A percentile compares a stretch with the other conserved stretches of the same genome.
These are phyloP conservation scores for Fusarium heterosporum DNA, from an alignment of 2,329 filamentous ascomycete genomes.

Conservation along the genomic window DNA sequence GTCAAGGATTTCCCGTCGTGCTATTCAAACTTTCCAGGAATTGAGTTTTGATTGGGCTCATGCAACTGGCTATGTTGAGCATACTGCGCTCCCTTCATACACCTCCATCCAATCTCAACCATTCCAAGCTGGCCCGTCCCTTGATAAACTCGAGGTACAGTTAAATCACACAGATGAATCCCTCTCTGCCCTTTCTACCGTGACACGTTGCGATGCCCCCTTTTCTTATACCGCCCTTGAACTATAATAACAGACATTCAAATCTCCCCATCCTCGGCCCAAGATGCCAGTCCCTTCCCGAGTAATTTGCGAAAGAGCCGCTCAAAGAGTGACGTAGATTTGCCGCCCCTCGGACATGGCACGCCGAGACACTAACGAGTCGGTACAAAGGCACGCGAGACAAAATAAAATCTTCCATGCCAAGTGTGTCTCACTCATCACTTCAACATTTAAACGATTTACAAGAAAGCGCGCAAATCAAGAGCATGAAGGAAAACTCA, in stretches of 20 bases:
- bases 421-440: conserved; percentile 15
- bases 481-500: not conserved
- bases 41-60: conserved; percentile 18
- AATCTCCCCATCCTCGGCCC: conserved; percentile 23
- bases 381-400: conserved; percentile 34
- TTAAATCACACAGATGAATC: conserved; percentile 2
- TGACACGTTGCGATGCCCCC: conserved; percentile 12
- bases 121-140: conserved; percentile 29
- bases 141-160: conserved; percentile 5
- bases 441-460: not conserved
- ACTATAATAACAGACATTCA: conserved; percentile 33
- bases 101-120: conserved; percentile 33
- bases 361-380: conserved; percentile 25
- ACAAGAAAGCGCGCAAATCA: not conserved
- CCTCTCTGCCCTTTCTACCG: not conserved
- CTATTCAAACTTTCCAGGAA: conserved; percentile 5
- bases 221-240: conserved; percentile 9
- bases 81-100: conserved; percentile 4
- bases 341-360: conserved; percentile 8
- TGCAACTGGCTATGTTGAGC: conserved; percentile 28
- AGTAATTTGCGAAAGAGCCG: not conserved
- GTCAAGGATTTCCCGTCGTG: conserved; percentile 8
- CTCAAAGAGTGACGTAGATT: conserved; percentile 29
- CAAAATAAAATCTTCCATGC: conserved; percentile 18
- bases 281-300: conserved; percentile 30